A percentile compares a stretch with the other conserved stretches of the same genome.
phyloP scores from a whole-genome alignment of 768 basidiomycete genomes.

The Cyclocybe aegerita region DNA sequence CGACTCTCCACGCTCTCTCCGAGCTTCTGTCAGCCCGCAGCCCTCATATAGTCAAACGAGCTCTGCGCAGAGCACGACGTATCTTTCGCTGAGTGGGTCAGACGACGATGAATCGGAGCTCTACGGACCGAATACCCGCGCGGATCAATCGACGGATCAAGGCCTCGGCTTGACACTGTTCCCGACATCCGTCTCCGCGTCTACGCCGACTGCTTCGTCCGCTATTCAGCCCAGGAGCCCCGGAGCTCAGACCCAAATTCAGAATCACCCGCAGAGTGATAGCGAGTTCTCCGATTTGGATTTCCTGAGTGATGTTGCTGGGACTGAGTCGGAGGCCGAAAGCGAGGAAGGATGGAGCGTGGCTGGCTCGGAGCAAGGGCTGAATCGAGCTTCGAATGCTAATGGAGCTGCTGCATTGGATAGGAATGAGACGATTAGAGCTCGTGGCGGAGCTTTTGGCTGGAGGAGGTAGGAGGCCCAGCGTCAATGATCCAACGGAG shows the following conservation, averaged over 20 bases:
- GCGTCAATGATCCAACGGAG: too few relatives aligned
- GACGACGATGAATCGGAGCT: slow-evolving; percentile 1
- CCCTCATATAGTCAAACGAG: slow-evolving; percentile 1
- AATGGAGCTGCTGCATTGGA: too few relatives aligned
- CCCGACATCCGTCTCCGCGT: neutral
- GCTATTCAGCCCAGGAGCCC: neutral
- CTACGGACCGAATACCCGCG: slow-evolving; percentile 1
- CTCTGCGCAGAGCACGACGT: slow-evolving; percentile 13
- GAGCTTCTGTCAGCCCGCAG: neutral
- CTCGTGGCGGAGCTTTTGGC: too few relatives aligned
- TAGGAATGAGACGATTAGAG: too few relatives aligned
- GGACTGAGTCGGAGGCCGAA: neutral
- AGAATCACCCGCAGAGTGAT: neutral
- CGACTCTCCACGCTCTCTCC: neutral
- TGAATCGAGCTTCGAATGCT: too few relatives aligned
- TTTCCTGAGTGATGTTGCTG: slow-evolving; percentile 15
- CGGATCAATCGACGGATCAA: slow-evolving; percentile 1
- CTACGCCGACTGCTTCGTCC: neutral
- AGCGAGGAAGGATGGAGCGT: too few relatives aligned
- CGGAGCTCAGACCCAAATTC: neutral
- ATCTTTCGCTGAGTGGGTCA: slow-evolving; percentile 14
- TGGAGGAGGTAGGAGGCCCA: too few relatives aligned
- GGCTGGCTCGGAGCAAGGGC: too few relatives aligned
- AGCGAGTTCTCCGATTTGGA: slow-evolving; percentile 24
- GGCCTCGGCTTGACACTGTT: slow-evolving; percentile 7